A percentile compares a stretch with the other conserved stretches of the same genome.
Evolutionary conservation across 1,139 yeast genomes (phyloP).

Genomic region (Debaryomycetaceae sp.): DNA sequence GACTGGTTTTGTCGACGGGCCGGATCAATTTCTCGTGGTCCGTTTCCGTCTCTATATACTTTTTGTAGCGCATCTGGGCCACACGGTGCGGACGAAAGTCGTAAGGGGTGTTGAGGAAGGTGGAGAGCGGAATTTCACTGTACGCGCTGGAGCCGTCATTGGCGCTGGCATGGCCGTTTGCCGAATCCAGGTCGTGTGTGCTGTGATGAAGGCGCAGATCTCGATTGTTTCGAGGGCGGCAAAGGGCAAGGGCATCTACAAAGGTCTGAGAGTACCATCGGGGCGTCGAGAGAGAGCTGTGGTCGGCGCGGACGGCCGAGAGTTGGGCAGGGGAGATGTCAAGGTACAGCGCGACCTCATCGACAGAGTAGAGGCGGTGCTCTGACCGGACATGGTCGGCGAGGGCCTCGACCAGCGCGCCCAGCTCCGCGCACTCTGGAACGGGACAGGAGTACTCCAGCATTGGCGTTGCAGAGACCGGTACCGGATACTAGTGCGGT

Average conservation of each 20-base stretch:
- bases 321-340: neutral
- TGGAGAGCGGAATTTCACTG: slow-evolving; percentile 2
- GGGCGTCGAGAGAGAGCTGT: slow-evolving; percentile 16
- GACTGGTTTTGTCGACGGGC: slow-evolving; percentile 2
- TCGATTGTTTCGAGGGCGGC: neutral
- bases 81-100: slow-evolving; percentile 24
- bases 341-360: slow-evolving; percentile 9
- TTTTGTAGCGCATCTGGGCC: slow-evolving; percentile 22
- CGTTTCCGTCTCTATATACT: slow-evolving; percentile 8
- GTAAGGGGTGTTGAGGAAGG: slow-evolving; percentile 18
- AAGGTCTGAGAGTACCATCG: slow-evolving; percentile 34
- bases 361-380: slow-evolving; percentile 38
- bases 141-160: neutral
- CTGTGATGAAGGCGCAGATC: slow-evolving; percentile 1
- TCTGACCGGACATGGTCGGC: slow-evolving; percentile 54
- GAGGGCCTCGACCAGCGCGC: slow-evolving; percentile 50
- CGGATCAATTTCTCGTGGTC: slow-evolving; percentile 1
- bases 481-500: too few species aligned
- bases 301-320: neutral
- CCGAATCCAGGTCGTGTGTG: slow-evolving; percentile 5
- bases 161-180: slow-evolving; percentile 4
- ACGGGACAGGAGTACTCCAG: slow-evolving; percentile 44
- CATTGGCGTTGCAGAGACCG: too few species aligned
- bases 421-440: slow-evolving; percentile 58
- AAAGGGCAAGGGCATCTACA: slow-evolving; percentile 9